Evolutionary conservation across 352 stramenopile genomes (phyloP), one percentile per base, ranked within the genome.

Genomic region (Peronospora tabacina): DNA sequence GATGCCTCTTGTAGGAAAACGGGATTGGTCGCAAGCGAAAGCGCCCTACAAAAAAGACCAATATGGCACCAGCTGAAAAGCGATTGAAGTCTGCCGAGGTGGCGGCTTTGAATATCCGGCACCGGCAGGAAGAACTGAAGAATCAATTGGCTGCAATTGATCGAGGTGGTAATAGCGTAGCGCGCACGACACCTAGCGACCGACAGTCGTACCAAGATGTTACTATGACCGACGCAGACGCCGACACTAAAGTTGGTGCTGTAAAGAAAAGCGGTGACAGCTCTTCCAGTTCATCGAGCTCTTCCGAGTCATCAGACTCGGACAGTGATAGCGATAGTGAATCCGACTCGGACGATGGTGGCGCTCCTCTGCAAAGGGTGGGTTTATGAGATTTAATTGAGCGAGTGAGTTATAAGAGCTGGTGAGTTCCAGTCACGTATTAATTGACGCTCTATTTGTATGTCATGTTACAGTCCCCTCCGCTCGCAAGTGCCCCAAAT

Each of bases 251-350:
- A 44, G 50, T 54, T 33, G 59, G 66, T 44, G 55, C 47, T 38
- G 40, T 49, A 35, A 82, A 74, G 16, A 71, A 61, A 30, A 51
- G 43, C 16, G 50, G 49, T n/a, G 52, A 68, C 36, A 73, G 53
- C 30, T 86, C 64, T 17, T 82, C 70, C 30, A 87, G 75, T 55
- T 90, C 76, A 8, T 87, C 76, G 17, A 89, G 77, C 61, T 85
- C 74, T n/a, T 88, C 72, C 41, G 77, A 87, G 52, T 88, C 75
- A 13, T 85, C 71, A 13, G 80, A 93, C 51, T 94, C 82, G 40
- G 82, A 91, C 57, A 90, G 72, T 61, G 78, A 88, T 59, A 90
- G 79, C 69, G 80, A 90, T 61, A 90, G 80, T 72, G 80, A 91
- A 26, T 88, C 74, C 26, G 82, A 93, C 52, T 94, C 80, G 28